Conservation (phyloP, 1,139 yeast genomes). For the Scheffersomyces quercinus region DNA sequence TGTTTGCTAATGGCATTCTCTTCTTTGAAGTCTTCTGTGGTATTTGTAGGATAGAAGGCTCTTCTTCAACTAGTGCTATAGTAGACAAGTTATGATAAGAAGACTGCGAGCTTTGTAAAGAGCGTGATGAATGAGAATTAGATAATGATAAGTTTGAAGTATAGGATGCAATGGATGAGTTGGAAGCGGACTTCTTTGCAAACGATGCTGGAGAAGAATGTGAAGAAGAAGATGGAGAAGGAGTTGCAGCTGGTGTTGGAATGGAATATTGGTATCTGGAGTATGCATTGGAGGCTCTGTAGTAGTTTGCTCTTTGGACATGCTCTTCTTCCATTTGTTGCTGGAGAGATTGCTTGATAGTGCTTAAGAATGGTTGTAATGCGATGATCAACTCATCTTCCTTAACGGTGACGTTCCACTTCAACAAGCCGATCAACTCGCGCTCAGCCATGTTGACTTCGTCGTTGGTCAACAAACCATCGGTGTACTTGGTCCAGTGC, state of each 20-base stretch:
- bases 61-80: constrained; percentile 13
- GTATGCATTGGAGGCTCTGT: constrained; percentile 36
- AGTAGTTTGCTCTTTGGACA: constrained; percentile 36
- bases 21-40: constrained; percentile 6
- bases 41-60: constrained; percentile 1
- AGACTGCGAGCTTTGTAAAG: constrained; percentile 6
- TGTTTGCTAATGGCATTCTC: constrained; percentile 24
- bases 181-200: constrained; percentile 11
- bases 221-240: constrained; percentile 4
- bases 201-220: constrained; percentile 5
- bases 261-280: constrained; percentile 11
- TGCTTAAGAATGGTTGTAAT: constrained; percentile 72
- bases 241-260: constrained; percentile 9
- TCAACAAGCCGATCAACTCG: constrained; percentile 76
- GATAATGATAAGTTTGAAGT: constrained; percentile 18
- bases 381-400: constrained; percentile 68
- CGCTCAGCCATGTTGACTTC: constrained; percentile 93
- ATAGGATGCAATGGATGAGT: constrained; percentile 16
- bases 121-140: constrained; percentile 18
- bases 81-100: constrained; percentile 14
- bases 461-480: constrained; percentile 69
- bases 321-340: constrained; percentile 33
- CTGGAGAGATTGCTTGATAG: constrained; percentile 51
- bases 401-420: constrained; percentile 77
- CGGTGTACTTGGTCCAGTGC: constrained; percentile 93